Base-by-base conservation (phyloP, 805 yeast genomes). In the Naumovozyma dairenensis region DNA sequence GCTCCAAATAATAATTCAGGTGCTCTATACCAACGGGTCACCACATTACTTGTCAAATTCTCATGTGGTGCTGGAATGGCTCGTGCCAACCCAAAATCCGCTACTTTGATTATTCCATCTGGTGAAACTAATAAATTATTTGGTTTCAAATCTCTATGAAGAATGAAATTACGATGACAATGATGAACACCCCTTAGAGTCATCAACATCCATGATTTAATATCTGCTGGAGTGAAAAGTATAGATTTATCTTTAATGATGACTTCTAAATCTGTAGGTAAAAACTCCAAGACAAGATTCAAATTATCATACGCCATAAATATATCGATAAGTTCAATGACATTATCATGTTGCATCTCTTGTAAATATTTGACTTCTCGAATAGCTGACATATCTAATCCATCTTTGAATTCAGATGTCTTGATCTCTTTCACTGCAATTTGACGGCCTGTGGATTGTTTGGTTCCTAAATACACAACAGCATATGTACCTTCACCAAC, bases 401-500 rank as follows among this genome's bases (percentile, higher is more conserved):
- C 99, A 61, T 92, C 97, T 55, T 86, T 85, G 64, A 87, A 87
- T 39, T 81, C 78, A 2, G 94, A 93, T 0, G 94, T 80, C 51
- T 92, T 92, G 67, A 92, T 92, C 64, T 86, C 96, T 53, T 92
- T 92, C 39, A 93, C 79, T 44, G 99, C 99, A 21, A 92, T 79
- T 33, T 68, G 66, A 34, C 87, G 59, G 56, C 60, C 39, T 10
- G 49, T 43, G 5, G 51, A 31, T 59, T 57, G 19, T 74, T 69
- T 31, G 60, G 65, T 74, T 2, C 97, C 97, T 12, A 87, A 66
- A 49, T 78, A 85, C 5, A 92, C 99, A 36, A 87, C 94, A 30
- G 99, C 99, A 63, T 89, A 92, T 0, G 99, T 92, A 60, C 99
- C 99, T 62, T 92, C 99, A 53, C 99, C 99, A 19, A 92, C 96